Conservation (phyloP, 352 stramenopile genomes). For the Phytophthora foliorum region DNA sequence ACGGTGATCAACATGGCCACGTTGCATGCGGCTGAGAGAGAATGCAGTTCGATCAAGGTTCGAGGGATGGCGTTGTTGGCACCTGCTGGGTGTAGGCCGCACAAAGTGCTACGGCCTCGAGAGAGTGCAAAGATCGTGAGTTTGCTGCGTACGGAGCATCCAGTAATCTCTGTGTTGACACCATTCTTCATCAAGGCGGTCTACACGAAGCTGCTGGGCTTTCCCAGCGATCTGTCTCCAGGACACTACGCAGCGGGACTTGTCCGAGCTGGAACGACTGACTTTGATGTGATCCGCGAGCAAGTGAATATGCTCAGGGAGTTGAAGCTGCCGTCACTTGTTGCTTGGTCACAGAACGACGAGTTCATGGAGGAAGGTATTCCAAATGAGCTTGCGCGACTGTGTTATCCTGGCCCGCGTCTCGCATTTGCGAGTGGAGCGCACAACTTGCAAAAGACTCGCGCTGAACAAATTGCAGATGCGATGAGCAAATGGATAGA, state of each 20-base stretch:
- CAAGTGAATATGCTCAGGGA: constrained; percentile 35
- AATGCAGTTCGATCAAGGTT: constrained; percentile 7
- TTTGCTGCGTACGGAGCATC: constrained; percentile 32
- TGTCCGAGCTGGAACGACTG: constrained; percentile 51
- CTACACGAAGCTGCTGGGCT: constrained; percentile 51
- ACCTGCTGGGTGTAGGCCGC: constrained; percentile 51
- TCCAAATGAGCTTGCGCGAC: constrained; percentile 38
- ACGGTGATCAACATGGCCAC: constrained; percentile 60
- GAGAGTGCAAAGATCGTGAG: constrained; percentile 45
- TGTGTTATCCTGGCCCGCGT: constrained; percentile 44
- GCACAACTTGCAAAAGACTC: constrained; percentile 76
- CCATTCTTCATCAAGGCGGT: constrained; percentile 41
- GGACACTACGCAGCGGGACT: constrained; percentile 52
- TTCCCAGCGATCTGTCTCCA: constrained; percentile 31
- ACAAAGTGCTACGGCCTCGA: constrained; percentile 48
- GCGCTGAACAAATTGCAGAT: constrained; percentile 38
- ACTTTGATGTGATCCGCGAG: constrained; percentile 49
- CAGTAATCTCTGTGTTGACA: constrained; percentile 20
- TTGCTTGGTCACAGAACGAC: constrained; percentile 60
- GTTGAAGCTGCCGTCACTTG: constrained; percentile 39
- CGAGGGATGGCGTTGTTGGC: constrained; percentile 54
- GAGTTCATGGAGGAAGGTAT: constrained; percentile 60
- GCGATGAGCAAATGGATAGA: constrained; percentile 40
- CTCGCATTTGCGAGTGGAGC: constrained; percentile 52
- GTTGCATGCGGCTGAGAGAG: constrained; percentile 25